phyloP scores from a whole-genome alignment of 2,329 filamentous ascomycete species.

The Cordyceps fumosorosea region DNA sequence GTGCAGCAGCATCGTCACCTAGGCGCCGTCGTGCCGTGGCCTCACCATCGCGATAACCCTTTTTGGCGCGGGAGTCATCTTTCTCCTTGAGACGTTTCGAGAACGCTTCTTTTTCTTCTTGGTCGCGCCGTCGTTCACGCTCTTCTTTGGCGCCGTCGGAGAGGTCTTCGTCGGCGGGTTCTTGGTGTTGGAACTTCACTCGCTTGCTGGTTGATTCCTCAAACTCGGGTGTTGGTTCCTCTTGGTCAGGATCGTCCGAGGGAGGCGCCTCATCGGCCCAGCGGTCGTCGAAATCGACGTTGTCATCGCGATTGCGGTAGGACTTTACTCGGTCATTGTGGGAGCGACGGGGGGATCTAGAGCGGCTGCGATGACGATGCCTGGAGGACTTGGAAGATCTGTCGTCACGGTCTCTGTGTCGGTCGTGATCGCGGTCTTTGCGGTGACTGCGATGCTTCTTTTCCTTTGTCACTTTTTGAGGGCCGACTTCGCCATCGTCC shows the following conservation, averaged over 20 bases:
- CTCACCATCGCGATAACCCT: slow-evolving; percentile 51
- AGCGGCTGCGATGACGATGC: slow-evolving; percentile 25
- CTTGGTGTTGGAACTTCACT: slow-evolving; percentile 56
- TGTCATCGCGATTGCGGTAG: slow-evolving; percentile 35
- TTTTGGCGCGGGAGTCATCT: slow-evolving; percentile 64
- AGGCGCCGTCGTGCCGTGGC: slow-evolving; percentile 49
- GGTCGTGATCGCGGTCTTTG: slow-evolving; percentile 11
- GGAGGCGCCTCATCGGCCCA: slow-evolving; percentile 72
- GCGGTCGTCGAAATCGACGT: slow-evolving; percentile 61
- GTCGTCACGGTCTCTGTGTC: slow-evolving; percentile 17
- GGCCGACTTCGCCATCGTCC: slow-evolving; percentile 56
- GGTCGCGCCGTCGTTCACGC: slow-evolving; percentile 55
- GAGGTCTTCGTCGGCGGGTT: slow-evolving; percentile 38
- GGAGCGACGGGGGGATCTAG: slow-evolving; percentile 26
- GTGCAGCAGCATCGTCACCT: slow-evolving; percentile 52
- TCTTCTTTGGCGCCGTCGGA: slow-evolving; percentile 56
- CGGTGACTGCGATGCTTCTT: slow-evolving; percentile 38
- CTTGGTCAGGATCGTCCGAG: slow-evolving; percentile 34
- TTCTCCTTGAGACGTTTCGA: slow-evolving; percentile 67
- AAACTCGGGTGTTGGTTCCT: slow-evolving; percentile 51
- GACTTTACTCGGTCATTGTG: slow-evolving; percentile 31
- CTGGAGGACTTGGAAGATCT: slow-evolving; percentile 17
- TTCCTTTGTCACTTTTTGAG: slow-evolving; percentile 44
- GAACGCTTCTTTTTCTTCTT: slow-evolving; percentile 72
- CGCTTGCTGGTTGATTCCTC: slow-evolving; percentile 65